These are phyloP conservation scores for Diplodia corticola DNA, from an alignment of 2,329 filamentous ascomycete species.

Conservation along the genomic window DNA sequence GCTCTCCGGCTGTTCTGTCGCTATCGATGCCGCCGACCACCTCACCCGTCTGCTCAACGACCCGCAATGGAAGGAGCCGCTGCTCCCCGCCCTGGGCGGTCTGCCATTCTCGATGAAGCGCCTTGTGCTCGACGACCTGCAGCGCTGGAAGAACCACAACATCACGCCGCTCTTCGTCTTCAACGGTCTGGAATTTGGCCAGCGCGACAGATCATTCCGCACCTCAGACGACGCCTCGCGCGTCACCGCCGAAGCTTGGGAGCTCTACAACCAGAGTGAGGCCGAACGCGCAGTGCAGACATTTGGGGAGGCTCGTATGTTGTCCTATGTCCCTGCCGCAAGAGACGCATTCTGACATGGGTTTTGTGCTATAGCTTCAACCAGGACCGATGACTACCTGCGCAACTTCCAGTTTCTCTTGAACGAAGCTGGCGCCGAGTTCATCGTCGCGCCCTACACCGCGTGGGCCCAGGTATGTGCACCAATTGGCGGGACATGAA, in stretches of 20 bases:
- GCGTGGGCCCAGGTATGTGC: slow-evolving; percentile 76
- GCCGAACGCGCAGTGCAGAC: slow-evolving; percentile 78
- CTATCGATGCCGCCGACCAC: slow-evolving; percentile 88
- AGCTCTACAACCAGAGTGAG: slow-evolving; percentile 76
- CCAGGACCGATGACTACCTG: slow-evolving; percentile 62
- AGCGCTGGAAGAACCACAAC: slow-evolving; percentile 66
- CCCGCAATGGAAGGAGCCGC: slow-evolving; percentile 72
- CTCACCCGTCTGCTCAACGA: slow-evolving; percentile 73
- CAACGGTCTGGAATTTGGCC: slow-evolving; percentile 78
- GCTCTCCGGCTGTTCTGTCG: slow-evolving; percentile 73
- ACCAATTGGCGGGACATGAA: slow-evolving; percentile 25
- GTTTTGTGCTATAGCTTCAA: slow-evolving; percentile 41
- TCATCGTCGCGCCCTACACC: slow-evolving; percentile 82
- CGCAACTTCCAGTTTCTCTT: slow-evolving; percentile 76
- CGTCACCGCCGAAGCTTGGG: slow-evolving; percentile 80
- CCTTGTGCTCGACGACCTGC: slow-evolving; percentile 75
- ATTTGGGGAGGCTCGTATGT: slow-evolving; percentile 79
- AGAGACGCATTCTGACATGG: slow-evolving; percentile 4
- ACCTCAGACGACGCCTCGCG: slow-evolving; percentile 64
- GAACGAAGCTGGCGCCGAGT: slow-evolving; percentile 67
- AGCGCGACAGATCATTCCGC: slow-evolving; percentile 65
- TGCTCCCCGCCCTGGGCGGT: slow-evolving; percentile 86
- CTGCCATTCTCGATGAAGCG: slow-evolving; percentile 75
- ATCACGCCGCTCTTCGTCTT: slow-evolving; percentile 89
- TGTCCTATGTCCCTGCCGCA: neutral